Evolutionary conservation across 305 asterid genomes (phyloP).

Genomic region (Fraxinus paxiana): DNA sequence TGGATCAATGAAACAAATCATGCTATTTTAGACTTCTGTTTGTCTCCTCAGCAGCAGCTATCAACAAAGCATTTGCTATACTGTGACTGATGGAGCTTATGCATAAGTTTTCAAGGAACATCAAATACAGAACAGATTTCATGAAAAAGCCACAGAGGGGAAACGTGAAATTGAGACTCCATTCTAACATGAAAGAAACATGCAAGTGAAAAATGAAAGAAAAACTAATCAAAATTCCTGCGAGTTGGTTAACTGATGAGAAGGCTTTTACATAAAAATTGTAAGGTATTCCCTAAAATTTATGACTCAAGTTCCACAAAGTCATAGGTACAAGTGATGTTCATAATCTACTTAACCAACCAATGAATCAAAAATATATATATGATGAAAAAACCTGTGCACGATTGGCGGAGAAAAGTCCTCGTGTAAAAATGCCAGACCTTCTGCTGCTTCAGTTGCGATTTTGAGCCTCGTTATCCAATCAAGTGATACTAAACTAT

Average conservation of each 20-base stretch:
- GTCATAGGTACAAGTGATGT: not conserved
- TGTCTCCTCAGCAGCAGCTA: not conserved
- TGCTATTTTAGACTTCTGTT: not conserved
- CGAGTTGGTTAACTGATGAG: not conserved
- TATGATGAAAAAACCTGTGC: not conserved
- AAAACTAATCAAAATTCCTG: not conserved
- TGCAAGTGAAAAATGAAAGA: not conserved
- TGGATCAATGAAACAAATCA: not conserved
- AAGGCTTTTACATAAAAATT: not conserved
- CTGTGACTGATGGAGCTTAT: not conserved
- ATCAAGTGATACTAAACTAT: not conserved
- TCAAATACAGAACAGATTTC: not conserved
- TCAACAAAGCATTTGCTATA: not conserved
- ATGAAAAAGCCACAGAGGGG: not conserved
- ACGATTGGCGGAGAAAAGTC: not conserved
- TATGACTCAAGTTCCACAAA: not conserved
- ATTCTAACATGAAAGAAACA: not conserved
- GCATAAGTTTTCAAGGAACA: not conserved
- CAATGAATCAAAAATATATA: not conserved
- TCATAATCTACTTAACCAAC: not conserved
- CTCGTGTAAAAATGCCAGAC: not conserved
- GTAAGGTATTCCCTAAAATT: not conserved
- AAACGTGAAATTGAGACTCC: not conserved
- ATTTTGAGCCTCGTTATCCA: constrained; percentile 5
- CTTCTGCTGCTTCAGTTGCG: constrained; percentile 5